These are phyloP conservation scores for Pterothamnion heteromorphum DNA, from an alignment of 31 red algal species.

Conservation along the genomic window DNA sequence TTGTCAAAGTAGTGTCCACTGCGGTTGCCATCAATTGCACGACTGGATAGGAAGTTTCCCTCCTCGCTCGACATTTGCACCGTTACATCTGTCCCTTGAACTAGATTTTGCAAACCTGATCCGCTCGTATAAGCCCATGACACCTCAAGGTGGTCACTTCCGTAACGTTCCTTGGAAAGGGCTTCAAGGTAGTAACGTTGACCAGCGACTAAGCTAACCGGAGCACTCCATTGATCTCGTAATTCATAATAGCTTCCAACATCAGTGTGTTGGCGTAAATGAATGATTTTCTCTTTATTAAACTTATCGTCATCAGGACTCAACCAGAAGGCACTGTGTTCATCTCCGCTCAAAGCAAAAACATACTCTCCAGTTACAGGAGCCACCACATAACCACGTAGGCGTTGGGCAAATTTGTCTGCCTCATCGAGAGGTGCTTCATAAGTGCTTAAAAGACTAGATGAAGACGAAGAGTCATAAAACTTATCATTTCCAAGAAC, in stretches of 20 bases:
- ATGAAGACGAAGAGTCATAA: not conserved
- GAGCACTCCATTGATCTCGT: not conserved
- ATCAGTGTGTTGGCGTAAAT: not conserved
- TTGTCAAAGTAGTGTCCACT: not conserved
- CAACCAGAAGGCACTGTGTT: not conserved
- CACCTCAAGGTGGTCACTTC: not conserved
- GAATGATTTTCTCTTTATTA: not conserved
- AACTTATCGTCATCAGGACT: not conserved
- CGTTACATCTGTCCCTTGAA: not conserved
- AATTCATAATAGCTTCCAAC: not conserved
- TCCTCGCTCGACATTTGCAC: not conserved
- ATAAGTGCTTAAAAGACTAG: not conserved
- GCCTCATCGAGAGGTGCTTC: not conserved
- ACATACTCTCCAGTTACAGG: not conserved
- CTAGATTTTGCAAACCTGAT: not conserved
- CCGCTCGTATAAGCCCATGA: not conserved
- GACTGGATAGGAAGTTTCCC: not conserved
- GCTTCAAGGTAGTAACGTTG: not conserved
- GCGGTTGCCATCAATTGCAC: not conserved
- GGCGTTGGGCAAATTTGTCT: not conserved
- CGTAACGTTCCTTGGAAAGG: not conserved
- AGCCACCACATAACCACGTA: not conserved
- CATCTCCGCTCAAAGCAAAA: not conserved
- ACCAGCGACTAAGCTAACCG: not conserved
- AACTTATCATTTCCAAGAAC: not conserved